Percentiles rank a stretch among this genome's conserved stretches.
Conservation (phyloP, 2,329 filamentous ascomycete species). For the Zasmidium cellare region DNA sequence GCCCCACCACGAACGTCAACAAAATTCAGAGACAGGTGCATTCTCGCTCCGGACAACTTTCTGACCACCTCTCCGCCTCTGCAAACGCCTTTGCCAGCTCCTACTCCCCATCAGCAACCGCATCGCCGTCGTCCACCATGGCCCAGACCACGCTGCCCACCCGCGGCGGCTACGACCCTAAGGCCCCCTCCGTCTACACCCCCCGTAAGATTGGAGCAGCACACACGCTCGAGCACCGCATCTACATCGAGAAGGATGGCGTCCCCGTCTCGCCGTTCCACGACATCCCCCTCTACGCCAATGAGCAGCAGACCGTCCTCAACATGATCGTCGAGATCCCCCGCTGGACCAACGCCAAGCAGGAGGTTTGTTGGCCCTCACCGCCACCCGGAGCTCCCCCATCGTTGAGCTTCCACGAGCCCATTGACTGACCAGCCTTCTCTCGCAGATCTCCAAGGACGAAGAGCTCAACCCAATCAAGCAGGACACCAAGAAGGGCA, state of each 20-base stretch:
- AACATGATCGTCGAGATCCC: slow-evolving; percentile 99
- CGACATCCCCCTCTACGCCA: slow-evolving; percentile 97
- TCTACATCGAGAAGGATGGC: slow-evolving; percentile 98
- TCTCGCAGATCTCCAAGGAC: slow-evolving; percentile 88
- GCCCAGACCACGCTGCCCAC: slow-evolving; percentile 24
- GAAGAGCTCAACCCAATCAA: slow-evolving; percentile 98
- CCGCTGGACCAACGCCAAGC: slow-evolving; percentile 99
- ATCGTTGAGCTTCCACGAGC: slow-evolving; percentile 3
- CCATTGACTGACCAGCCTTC: slow-evolving; percentile 19
- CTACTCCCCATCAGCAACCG: slow-evolving; percentile 13
- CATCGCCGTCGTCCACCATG: slow-evolving; percentile 13
- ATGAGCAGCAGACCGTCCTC: slow-evolving; percentile 89
- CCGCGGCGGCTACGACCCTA: slow-evolving; percentile 38
- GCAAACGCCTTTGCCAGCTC: neutral
- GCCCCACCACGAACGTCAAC: slow-evolving; percentile 29
- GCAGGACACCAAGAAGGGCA: slow-evolving; percentile 99
- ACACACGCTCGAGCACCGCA: slow-evolving; percentile 94
- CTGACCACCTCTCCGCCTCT: slow-evolving; percentile 21
- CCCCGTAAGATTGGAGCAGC: slow-evolving; percentile 84
- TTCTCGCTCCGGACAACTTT: slow-evolving; percentile 24
- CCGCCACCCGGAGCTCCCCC: slow-evolving; percentile 5
- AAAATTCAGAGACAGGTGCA: slow-evolving; percentile 23
- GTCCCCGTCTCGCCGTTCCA: slow-evolving; percentile 92
- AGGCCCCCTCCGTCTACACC: slow-evolving; percentile 68
- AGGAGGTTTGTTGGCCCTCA: slow-evolving; percentile 70